These are phyloP conservation scores for Ascoidea asiatica DNA, from an alignment of 805 yeast genomes.

Conservation along the genomic window DNA sequence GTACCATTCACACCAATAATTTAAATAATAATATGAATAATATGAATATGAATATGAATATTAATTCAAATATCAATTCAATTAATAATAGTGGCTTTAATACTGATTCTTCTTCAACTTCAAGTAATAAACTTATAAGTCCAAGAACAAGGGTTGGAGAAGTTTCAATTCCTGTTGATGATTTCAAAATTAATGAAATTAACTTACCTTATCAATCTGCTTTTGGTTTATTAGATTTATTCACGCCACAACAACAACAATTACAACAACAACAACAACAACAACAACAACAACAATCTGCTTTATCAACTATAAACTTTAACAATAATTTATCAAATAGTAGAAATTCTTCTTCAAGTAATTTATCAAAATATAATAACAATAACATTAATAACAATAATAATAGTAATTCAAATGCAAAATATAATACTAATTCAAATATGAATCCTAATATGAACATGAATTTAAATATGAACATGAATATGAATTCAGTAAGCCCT, in stretches of 20 bases:
- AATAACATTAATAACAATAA: slow-evolving; percentile 4
- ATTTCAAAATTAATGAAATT: slow-evolving; percentile 20
- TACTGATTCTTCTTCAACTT: background rate
- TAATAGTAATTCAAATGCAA: slow-evolving; percentile 1
- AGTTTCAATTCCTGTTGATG: slow-evolving; percentile 23
- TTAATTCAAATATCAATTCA: background rate
- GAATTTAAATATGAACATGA: too few relatives aligned
- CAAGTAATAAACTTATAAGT: slow-evolving; percentile 2
- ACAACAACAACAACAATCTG: too few relatives aligned
- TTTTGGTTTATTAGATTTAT: slow-evolving; percentile 27
- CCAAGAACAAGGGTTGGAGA: slow-evolving; percentile 23
- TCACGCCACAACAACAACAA: slow-evolving; percentile 14
- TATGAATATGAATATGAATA: background rate
- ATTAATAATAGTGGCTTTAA: background rate
- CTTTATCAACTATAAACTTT: slow-evolving; percentile 14
- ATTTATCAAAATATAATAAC: background rate
- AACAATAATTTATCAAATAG: slow-evolving; percentile 11
- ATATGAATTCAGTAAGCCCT: too few relatives aligned
- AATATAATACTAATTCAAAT: slow-evolving; percentile 1
- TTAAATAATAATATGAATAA: too few relatives aligned
- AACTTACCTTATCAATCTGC: slow-evolving; percentile 20
- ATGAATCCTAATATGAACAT: too few relatives aligned
- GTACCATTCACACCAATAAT: background rate
- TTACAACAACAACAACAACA: too few relatives aligned
- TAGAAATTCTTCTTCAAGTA: slow-evolving; percentile 6